Base-by-base conservation (phyloP, 768 basidiomycete genomes). In the Filobasidium wieringae region DNA sequence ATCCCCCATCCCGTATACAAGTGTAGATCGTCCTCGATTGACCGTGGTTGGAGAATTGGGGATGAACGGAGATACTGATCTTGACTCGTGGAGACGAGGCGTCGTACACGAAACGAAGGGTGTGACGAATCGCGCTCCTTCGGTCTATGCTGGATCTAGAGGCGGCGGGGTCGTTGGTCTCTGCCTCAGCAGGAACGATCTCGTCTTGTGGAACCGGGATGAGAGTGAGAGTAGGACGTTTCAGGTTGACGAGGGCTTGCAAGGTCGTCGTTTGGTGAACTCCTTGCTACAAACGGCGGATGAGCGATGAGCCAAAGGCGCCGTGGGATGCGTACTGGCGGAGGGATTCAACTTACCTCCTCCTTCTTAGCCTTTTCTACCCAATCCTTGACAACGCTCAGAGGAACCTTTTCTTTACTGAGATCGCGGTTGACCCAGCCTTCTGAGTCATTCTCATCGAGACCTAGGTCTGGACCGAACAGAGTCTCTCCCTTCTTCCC, bases 171-270 rank as follows among this genome's bases (percentile, higher is more conserved):
- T 57, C 45, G 34, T 33, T 37, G 32, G 43, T 57, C 47, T 50
- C 29, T n/a, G n/a, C n/a, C n/a, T n/a, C n/a, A 7, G 47, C 58
- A 15, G 31, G 52, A 4, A 39, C 31, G 52, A 37, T 53, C 17
- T 26, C 22, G 27, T 34, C 30, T 34, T 53, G 52, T 5, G 41
- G 37, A 19, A 50, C 43, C 2, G 55, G 55, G 30, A 43, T 39
- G 3, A 92, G 80, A 12, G 84, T 81, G 32, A 96, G 79, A 1
- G 88, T 84, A 0, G 91, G 91, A 4, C 91, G 82, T 70, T 92
- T 93, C 65, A 95, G 82, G 69, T 95, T 96, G 63, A 95, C 90
- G 32, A 92, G 79, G 0, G 91, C 91, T 75, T 95, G 91, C 0
- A 96, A 78, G 1, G 91, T 93, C 0, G 91, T 96, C 0, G 91